Conservation (phyloP, 192 early-diverging fungal genomes). For the Lobosporangium transversale region DNA sequence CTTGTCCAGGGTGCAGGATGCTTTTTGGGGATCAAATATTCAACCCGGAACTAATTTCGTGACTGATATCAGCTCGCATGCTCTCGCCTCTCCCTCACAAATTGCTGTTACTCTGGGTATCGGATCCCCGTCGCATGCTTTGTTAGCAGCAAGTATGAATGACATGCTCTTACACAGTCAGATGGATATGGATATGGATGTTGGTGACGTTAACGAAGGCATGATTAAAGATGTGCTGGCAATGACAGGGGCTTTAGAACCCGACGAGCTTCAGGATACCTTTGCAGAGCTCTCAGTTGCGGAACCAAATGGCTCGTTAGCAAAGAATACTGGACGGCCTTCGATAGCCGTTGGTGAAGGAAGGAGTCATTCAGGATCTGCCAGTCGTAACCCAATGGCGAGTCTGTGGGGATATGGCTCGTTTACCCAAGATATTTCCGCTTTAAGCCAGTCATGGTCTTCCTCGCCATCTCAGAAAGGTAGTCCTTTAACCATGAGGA, state of each 20-base stretch:
- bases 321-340: not conserved
- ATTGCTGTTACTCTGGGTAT: not conserved
- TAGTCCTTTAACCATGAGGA: not conserved
- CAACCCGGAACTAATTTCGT: too few species aligned
- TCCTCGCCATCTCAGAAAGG: slow-evolving; percentile 3
- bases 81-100: not conserved
- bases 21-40: too few species aligned
- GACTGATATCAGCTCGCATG: not conserved
- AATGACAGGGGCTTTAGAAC: slow-evolving; percentile 37
- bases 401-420: slow-evolving; percentile 44
- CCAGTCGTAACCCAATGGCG: slow-evolving; percentile 5
- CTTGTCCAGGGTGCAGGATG: too few species aligned
- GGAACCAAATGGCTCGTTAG: not conserved
- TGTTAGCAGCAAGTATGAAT: slow-evolving; percentile 8
- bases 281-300: not conserved
- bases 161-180: slow-evolving; percentile 27
- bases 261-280: slow-evolving; percentile 18
- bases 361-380: slow-evolving; percentile 1
- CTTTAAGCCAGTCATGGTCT: slow-evolving; percentile 11
- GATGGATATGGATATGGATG: slow-evolving; percentile 24
- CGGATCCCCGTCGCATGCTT: not conserved
- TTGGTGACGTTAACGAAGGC: too few species aligned
- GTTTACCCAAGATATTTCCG: slow-evolving; percentile 14
- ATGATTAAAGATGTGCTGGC: slow-evolving; percentile 44
- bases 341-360: slow-evolving; percentile 30